phyloP scores from a whole-genome alignment of 1,284 basidiomycete species.

The Mycosarcoma mackinlayi region DNA sequence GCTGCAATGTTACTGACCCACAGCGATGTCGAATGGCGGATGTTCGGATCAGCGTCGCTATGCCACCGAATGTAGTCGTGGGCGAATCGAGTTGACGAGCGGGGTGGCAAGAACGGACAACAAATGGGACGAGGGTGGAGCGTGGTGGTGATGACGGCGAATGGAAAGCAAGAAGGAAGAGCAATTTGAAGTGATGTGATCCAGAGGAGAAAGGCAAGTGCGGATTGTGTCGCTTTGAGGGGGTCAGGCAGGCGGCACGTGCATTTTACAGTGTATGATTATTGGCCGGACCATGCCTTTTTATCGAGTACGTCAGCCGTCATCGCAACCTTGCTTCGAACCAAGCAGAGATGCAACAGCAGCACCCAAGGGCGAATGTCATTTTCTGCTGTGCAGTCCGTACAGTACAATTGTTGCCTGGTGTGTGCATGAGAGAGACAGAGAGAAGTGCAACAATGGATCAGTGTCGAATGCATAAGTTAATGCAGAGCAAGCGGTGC shows the following conservation, averaged over 20 bases:
- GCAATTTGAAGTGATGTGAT: neutral
- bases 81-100: too few relatives aligned
- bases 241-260: slow-evolving; percentile 14
- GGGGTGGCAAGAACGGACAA: too few relatives aligned
- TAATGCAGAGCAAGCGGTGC: too few relatives aligned
- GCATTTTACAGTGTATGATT: neutral
- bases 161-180: neutral
- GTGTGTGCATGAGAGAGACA: too few relatives aligned
- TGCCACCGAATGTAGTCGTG: too few relatives aligned
- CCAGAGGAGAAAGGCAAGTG: neutral
- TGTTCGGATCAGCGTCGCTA: neutral
- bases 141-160: neutral
- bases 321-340: neutral
- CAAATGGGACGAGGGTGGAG: too few relatives aligned
- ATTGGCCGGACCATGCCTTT: neutral
- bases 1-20: neutral
- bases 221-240: neutral
- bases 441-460: too few relatives aligned
- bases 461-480: too few relatives aligned
- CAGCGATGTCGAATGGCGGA: neutral
- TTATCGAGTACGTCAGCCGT: neutral
- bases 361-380: too few relatives aligned
- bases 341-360: too few relatives aligned
- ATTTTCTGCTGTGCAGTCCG: too few relatives aligned
- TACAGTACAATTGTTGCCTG: too few relatives aligned